Evolutionary conservation across 192 early-diverging fungal genomes (phyloP).

Genomic region (Rhizoclosmatium globosum): DNA sequence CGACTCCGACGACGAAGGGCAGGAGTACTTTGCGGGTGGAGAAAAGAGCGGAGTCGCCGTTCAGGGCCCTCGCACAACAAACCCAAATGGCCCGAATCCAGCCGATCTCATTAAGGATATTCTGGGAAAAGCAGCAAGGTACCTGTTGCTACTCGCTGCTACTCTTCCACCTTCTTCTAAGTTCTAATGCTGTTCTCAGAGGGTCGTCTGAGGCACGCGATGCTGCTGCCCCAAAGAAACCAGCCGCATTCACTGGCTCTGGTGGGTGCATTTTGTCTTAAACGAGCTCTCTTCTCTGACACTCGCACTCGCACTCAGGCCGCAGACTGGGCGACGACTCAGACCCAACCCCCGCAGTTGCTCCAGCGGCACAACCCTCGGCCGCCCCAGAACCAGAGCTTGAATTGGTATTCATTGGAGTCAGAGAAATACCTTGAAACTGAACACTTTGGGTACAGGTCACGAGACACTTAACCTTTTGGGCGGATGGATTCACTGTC

Average conservation of each 20-base stretch:
- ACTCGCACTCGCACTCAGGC: not conserved
- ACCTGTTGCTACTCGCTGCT: not conserved
- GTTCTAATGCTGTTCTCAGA: not conserved
- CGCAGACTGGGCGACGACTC: not conserved
- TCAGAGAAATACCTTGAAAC: not conserved
- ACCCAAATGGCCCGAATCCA: slow-evolving; percentile 33
- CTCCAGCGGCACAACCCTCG: slow-evolving; percentile 6
- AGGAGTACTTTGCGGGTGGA: slow-evolving; percentile 88
- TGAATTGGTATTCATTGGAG: not conserved
- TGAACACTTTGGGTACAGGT: slow-evolving; percentile 28
- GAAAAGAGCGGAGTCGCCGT: slow-evolving; percentile 86
- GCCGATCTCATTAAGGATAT: slow-evolving; percentile 78
- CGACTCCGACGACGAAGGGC: slow-evolving; percentile 37
- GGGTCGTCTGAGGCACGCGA: slow-evolving; percentile 1
- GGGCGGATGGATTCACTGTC: slow-evolving; percentile 95
- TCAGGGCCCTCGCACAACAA: slow-evolving; percentile 46
- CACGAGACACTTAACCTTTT: slow-evolving; percentile 89
- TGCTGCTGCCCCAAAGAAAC: slow-evolving; percentile 10
- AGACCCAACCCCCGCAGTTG: not conserved
- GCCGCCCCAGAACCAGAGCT: slow-evolving; percentile 30
- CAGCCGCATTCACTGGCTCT: slow-evolving; percentile 45
- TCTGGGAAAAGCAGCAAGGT: slow-evolving; percentile 74
- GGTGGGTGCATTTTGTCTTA: slow-evolving; percentile 19
- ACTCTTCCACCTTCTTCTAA: not conserved
- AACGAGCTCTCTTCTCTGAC: not conserved